A percentile compares a stretch with the other conserved stretches of the same genome.
Conservation (phyloP, 805 yeast species). For the Metschnikowia reukaufii region DNA sequence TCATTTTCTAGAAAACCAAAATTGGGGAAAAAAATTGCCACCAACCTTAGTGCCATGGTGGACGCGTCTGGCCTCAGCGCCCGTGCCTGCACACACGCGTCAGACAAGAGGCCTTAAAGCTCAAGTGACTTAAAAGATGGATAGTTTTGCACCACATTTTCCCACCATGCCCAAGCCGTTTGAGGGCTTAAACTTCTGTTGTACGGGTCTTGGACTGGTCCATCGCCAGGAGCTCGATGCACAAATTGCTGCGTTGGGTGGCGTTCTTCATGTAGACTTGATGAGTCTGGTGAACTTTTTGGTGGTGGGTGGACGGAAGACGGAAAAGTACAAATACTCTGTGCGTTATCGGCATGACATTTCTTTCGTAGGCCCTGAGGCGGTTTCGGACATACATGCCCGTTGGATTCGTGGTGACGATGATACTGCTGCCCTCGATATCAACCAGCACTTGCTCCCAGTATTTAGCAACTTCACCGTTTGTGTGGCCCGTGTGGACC, state of each 20-base stretch:
- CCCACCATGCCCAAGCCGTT: constrained; percentile 37
- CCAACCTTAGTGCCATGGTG: too few species aligned
- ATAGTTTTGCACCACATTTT: not conserved
- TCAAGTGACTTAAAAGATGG: not conserved
- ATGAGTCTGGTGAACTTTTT: constrained; percentile 61
- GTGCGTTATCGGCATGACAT: constrained; percentile 56
- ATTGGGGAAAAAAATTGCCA: too few species aligned
- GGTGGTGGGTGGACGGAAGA: constrained; percentile 56
- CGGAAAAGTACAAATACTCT: constrained; percentile 56
- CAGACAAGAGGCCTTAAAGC: not conserved
- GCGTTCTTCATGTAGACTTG: constrained; percentile 53
- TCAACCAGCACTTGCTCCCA: constrained; percentile 32
- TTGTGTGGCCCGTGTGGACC: constrained; percentile 44
- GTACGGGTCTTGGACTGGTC: constrained; percentile 50
- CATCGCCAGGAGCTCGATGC: constrained; percentile 44
- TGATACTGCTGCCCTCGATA: constrained; percentile 27
- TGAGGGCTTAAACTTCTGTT: constrained; percentile 51
- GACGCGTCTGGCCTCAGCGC: too few species aligned
- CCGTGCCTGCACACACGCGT: not conserved
- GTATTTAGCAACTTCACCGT: constrained; percentile 46
- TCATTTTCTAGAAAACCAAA: too few species aligned
- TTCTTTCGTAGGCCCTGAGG: constrained; percentile 48
- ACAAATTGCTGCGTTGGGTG: constrained; percentile 58
- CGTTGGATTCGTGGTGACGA: constrained; percentile 57
- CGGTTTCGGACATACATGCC: constrained; percentile 45